Conservation (phyloP, 2,329 filamentous ascomycete genomes). For the Didymella pomorum region DNA sequence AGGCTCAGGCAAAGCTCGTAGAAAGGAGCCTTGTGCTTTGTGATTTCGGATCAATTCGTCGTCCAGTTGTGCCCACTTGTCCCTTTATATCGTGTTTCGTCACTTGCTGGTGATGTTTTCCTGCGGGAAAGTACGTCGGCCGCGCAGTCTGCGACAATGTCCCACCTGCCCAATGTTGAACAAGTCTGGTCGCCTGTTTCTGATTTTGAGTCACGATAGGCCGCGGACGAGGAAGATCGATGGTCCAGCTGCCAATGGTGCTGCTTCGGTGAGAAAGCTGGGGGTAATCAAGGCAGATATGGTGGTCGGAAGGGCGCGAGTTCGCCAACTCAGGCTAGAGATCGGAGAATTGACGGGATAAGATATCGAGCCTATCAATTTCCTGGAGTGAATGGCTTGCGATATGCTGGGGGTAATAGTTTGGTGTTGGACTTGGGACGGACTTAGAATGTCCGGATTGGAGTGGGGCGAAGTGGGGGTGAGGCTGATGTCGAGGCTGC, state of each 20-base stretch:
- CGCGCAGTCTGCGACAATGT: neutral
- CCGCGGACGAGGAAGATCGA: neutral
- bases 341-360: neutral
- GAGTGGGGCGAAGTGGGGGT: conserved; percentile 15
- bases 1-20: neutral
- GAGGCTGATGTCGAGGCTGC: conserved; percentile 4
- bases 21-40: neutral
- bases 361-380: neutral
- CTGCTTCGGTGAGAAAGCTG: neutral
- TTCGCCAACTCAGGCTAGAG: neutral
- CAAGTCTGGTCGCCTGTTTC: neutral
- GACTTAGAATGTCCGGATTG: conserved; percentile 11
- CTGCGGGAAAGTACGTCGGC: neutral
- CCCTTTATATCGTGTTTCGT: neutral
- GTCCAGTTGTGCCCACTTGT: neutral
- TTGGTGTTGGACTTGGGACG: conserved; percentile 10
- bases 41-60: neutral
- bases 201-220: neutral
- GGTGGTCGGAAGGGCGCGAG: neutral
- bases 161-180: neutral
- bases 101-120: neutral
- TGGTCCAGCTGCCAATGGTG: neutral
- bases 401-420: conserved; percentile 21
- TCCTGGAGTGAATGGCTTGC: neutral
- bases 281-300: neutral